Evolutionary conservation across 495 filamentous ascomycete genomes (phyloP).

Genomic region (Melanomma pulvis-pyrius): DNA sequence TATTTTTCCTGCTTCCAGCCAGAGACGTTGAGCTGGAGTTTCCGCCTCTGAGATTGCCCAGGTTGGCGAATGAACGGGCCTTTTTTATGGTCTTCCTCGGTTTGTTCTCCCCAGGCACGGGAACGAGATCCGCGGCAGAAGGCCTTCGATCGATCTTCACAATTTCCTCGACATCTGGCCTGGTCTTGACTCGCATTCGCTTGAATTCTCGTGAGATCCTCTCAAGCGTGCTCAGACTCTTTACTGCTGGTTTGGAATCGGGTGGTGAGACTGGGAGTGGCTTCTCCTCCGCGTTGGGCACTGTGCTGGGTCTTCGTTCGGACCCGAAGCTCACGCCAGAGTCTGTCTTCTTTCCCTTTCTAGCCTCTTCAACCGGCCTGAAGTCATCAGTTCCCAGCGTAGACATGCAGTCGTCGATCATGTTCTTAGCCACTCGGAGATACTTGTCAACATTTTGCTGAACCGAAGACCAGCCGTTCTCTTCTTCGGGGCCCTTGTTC

Average conservation of each 20-base stretch:
- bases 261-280: conserved; percentile 30
- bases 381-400: conserved; percentile 55
- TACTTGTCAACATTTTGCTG: conserved; percentile 63
- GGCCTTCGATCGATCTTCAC: conserved; percentile 28
- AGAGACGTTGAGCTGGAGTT: conserved; percentile 35
- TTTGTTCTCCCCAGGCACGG: conserved; percentile 27
- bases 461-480: conserved; percentile 61
- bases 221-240: conserved; percentile 58
- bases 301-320: conserved; percentile 37
- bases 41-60: conserved; percentile 30
- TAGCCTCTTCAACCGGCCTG: conserved; percentile 39
- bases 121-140: conserved; percentile 3
- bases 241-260: conserved; percentile 41
- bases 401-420: conserved; percentile 62
- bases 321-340: conserved; percentile 65
- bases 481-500: conserved; percentile 54
- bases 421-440: conserved; percentile 59
- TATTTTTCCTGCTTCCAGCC: conserved; percentile 24
- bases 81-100: conserved; percentile 42
- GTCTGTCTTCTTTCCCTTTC: conserved; percentile 60
- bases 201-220: conserved; percentile 61
- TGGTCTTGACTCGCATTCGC: conserved; percentile 45
- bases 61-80: conserved; percentile 45
- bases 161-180: conserved; percentile 40
- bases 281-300: conserved; percentile 23